Evolutionary conservation across 192 early-diverging fungal genomes (phyloP), one percentile per base, ranked within the genome.

Genomic region (Mortierella alpina): DNA sequence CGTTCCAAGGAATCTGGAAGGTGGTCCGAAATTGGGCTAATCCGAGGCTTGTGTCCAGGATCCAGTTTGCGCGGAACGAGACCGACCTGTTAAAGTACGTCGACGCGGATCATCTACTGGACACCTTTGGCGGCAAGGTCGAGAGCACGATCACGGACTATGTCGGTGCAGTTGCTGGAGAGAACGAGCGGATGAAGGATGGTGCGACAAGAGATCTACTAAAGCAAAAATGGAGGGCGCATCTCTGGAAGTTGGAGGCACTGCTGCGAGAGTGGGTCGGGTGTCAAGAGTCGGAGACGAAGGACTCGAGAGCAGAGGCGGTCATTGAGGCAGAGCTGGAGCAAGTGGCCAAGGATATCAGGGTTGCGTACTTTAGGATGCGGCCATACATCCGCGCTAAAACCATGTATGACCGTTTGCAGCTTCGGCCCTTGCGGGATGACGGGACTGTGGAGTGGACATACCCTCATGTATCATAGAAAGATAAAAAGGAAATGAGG

Each of bases 341-440:
- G 17, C 44, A 31, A 4, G 48, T 73, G 6, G 85, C 84, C 18
- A 75, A 81, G 45, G 66, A 76, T 41, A 55, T 89, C 47, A 63
- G 84, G 18, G 75, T 68, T 12, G 81, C 85, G 5, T 83, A 79
- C 73, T 83, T 66, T 50, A 75, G 66, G 2, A 49, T 83, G n/a
- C 87, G 89, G 75, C 80, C 75, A 18, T 84, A 82, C 40, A 73
- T 88, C 60, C 84, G 82, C 15, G 66, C 82, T 46, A 54, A 70
- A 44, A 83, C 64, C 52, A 47, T 70, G 59, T 83, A 72, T 63
- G 70, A 83, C 57, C 72, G 74, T n/a, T 63, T 53, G 12, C 40
- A 31, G 48, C 60, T 39, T 4, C 70, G 52, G 13, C 53, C 64
- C 56, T n/a, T 55, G 39, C 61, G 57, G 53, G 70, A 17, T 6